phyloP scores from a whole-genome alignment of 148 eudicot genomes.

The Vaccinium darrowii region DNA sequence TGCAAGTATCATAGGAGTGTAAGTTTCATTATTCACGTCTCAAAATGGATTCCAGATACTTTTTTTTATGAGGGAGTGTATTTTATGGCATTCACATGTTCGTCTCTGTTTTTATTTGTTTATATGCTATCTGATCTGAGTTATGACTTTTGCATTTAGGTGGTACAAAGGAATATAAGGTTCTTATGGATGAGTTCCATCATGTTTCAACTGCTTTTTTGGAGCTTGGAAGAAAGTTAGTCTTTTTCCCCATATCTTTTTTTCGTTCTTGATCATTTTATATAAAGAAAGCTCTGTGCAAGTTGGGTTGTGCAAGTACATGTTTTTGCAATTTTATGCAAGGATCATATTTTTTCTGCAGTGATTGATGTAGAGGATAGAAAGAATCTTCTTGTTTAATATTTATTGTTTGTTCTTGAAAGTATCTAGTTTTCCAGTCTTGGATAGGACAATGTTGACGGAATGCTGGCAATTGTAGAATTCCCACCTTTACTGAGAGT shows the following conservation, averaged over 20 bases:
- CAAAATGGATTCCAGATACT: background rate
- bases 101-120: background rate
- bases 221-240: constrained; percentile 82
- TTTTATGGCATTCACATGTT: background rate
- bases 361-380: background rate
- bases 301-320: background rate
- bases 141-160: constrained; percentile 40
- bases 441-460: background rate
- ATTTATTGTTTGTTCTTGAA: background rate
- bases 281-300: background rate
- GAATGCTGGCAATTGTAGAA: background rate
- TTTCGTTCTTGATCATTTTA: background rate
- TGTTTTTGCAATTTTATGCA: background rate
- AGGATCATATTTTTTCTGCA: background rate
- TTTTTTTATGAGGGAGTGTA: background rate
- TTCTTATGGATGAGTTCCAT: constrained; percentile 96
- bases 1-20: background rate
- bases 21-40: background rate
- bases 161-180: constrained; percentile 89
- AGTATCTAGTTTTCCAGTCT: background rate
- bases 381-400: background rate
- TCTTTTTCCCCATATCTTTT: constrained; percentile 10
- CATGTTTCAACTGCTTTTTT: constrained; percentile 87
- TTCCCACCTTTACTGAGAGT: background rate
- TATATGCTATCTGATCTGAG: constrained; percentile 13